phyloP scores from a whole-genome alignment of 805 yeast species.

The Candida vartiovaarae region DNA sequence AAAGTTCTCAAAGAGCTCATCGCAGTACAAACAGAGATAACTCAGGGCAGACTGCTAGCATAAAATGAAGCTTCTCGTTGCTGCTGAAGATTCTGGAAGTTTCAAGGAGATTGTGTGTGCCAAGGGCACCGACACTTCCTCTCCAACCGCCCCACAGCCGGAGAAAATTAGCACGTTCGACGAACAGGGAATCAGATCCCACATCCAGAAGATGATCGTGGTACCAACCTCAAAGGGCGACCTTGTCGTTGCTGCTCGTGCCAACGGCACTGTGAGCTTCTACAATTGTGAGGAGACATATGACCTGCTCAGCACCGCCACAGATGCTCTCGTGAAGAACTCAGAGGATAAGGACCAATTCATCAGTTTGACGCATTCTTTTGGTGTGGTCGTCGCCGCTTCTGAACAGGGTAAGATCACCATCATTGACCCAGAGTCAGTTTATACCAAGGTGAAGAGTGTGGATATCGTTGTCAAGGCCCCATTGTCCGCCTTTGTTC shows the following conservation, averaged over 20 bases:
- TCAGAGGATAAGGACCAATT: slow-evolving; percentile 28
- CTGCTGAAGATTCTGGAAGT: slow-evolving; percentile 63
- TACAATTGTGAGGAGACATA: slow-evolving; percentile 27
- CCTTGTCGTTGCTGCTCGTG: slow-evolving; percentile 38
- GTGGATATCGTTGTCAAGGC: slow-evolving; percentile 30
- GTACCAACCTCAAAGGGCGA: slow-evolving; percentile 26
- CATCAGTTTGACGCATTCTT: slow-evolving; percentile 28
- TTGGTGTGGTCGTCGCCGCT: slow-evolving; percentile 25
- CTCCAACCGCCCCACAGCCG: slow-evolving; percentile 60
- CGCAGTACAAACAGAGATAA: neutral
- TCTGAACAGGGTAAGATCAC: slow-evolving; percentile 31
- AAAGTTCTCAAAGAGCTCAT: neutral
- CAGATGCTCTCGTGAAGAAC: slow-evolving; percentile 7
- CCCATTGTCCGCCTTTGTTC: slow-evolving; percentile 41
- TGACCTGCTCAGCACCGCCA: slow-evolving; percentile 14
- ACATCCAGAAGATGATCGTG: slow-evolving; percentile 33
- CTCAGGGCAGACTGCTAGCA: neutral
- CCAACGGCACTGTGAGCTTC: slow-evolving; percentile 36
- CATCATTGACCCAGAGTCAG: slow-evolving; percentile 19
- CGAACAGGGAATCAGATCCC: slow-evolving; percentile 32
- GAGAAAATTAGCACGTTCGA: slow-evolving; percentile 39
- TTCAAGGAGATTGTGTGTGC: slow-evolving; percentile 57
- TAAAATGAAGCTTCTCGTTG: slow-evolving; percentile 51
- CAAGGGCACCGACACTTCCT: slow-evolving; percentile 75
- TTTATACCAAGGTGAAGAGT: slow-evolving; percentile 7